Conservation (phyloP, 495 filamentous ascomycete species). For the Penicilliopsis zonata region DNA sequence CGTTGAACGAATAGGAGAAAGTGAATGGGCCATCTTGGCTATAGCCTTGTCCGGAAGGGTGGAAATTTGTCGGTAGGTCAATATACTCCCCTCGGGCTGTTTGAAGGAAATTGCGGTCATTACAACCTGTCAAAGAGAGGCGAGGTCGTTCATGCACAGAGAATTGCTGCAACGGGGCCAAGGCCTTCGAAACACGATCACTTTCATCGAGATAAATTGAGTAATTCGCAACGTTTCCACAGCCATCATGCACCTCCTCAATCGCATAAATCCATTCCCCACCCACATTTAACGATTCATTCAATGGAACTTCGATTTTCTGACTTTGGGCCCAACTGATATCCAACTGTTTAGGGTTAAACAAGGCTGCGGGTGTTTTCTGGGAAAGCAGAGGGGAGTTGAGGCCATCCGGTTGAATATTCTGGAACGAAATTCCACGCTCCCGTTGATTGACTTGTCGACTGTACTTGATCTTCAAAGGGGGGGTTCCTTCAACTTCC, state of each 20-base stretch:
- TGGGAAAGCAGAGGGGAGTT: conserved; percentile 57
- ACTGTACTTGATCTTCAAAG: conserved; percentile 86
- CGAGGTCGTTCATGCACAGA: conserved; percentile 77
- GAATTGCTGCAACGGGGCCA: conserved; percentile 68
- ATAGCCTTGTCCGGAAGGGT: conserved; percentile 43
- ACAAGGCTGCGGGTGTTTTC: conserved; percentile 40
- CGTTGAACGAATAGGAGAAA: conserved; percentile 45
- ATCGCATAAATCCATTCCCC: conserved; percentile 83
- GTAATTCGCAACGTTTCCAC: conserved; percentile 80
- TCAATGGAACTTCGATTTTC: conserved; percentile 63
- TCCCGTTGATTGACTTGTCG: conserved; percentile 67
- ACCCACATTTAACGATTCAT: conserved; percentile 66
- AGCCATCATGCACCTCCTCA: conserved; percentile 82
- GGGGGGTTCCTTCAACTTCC: conserved; percentile 77
- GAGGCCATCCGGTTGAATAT: conserved; percentile 80
- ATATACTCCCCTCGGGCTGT: conserved; percentile 60
- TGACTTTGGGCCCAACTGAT: conserved; percentile 72
- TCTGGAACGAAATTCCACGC: conserved; percentile 70
- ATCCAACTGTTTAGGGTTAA: conserved; percentile 39
- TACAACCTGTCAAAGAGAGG: conserved; percentile 58
- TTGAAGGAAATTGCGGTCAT: conserved; percentile 65
- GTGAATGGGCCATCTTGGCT: conserved; percentile 29
- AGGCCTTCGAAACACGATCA: conserved; percentile 43
- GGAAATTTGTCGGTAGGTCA: conserved; percentile 61
- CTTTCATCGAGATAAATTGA: conserved; percentile 41